Conservation (phyloP, 768 basidiomycete genomes). For the Lentinula lateritia region DNA sequence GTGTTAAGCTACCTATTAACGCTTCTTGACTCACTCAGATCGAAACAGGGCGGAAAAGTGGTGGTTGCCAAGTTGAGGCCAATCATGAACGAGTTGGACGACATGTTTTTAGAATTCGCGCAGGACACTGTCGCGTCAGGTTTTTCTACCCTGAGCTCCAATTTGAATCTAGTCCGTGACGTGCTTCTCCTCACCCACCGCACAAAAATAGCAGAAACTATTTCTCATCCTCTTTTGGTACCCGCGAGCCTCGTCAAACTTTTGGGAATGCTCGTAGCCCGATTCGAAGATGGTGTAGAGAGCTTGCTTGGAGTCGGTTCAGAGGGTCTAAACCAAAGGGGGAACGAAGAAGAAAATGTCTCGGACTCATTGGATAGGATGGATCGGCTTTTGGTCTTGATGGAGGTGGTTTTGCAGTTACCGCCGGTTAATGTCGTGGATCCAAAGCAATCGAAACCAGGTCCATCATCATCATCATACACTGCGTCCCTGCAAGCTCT, state of each 20-base stretch:
- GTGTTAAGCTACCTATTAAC: background rate
- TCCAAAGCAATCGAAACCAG: background rate
- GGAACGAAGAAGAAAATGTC: background rate
- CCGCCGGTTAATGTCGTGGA: background rate
- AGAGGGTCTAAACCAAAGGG: background rate
- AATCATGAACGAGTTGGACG: background rate
- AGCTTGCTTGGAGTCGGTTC: background rate
- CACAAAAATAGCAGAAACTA: background rate
- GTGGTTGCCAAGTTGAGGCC: background rate
- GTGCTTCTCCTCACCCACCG: background rate
- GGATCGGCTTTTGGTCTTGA: background rate
- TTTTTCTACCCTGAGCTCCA: background rate
- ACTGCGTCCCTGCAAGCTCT: background rate
- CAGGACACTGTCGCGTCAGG: background rate
- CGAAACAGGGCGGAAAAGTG: background rate
- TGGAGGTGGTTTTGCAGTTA: background rate
- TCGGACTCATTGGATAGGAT: background rate
- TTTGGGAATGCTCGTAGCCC: background rate
- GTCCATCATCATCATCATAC: background rate
- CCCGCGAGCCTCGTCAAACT: background rate
- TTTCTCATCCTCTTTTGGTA: background rate
- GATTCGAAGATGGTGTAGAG: background rate
- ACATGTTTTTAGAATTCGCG: background rate
- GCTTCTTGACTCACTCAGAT: background rate
- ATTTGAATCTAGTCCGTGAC: background rate